Evolutionary conservation across 2,329 filamentous ascomycete genomes (phyloP).

Genomic region (Xylariomycetidae sp.): DNA sequence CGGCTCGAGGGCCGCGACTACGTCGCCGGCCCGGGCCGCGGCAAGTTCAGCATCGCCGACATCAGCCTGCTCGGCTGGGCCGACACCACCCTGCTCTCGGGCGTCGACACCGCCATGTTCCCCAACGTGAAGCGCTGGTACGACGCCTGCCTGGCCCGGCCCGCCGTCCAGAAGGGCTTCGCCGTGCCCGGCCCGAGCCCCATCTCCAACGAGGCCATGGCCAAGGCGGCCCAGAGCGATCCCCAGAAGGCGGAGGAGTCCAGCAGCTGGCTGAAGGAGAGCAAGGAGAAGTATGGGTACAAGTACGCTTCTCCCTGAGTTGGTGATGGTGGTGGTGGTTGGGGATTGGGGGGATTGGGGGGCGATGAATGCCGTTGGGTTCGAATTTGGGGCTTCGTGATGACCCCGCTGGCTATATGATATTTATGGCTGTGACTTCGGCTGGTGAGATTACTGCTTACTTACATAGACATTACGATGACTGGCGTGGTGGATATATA

Average conservation of each 20-base stretch:
- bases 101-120: constrained; percentile 61
- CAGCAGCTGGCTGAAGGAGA: constrained; percentile 30
- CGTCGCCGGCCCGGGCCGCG: constrained; percentile 46
- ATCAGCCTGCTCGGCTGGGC: constrained; percentile 71
- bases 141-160: constrained; percentile 53
- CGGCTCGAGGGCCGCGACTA: constrained; percentile 53
- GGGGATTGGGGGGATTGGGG: neutral
- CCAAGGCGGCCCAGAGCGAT: constrained; percentile 39
- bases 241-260: constrained; percentile 37
- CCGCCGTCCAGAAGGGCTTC: constrained; percentile 59
- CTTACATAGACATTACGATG: too few relatives aligned
- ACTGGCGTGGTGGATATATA: too few relatives aligned
- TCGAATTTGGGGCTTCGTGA: too few relatives aligned
- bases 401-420: too few relatives aligned
- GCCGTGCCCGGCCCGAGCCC: constrained; percentile 49
- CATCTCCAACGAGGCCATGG: constrained; percentile 35
- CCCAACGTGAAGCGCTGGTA: constrained; percentile 64
- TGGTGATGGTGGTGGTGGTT: too few relatives aligned
- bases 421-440: too few relatives aligned
- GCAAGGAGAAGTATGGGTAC: constrained; percentile 43
- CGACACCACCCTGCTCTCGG: constrained; percentile 51
- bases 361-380: too few relatives aligned
- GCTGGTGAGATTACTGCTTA: too few relatives aligned
- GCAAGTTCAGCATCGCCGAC: constrained; percentile 64
- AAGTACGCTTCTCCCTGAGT: constrained; percentile 39